These are phyloP conservation scores for Candida namnaoensis DNA, from an alignment of 805 yeast species.

Conservation along the genomic window DNA sequence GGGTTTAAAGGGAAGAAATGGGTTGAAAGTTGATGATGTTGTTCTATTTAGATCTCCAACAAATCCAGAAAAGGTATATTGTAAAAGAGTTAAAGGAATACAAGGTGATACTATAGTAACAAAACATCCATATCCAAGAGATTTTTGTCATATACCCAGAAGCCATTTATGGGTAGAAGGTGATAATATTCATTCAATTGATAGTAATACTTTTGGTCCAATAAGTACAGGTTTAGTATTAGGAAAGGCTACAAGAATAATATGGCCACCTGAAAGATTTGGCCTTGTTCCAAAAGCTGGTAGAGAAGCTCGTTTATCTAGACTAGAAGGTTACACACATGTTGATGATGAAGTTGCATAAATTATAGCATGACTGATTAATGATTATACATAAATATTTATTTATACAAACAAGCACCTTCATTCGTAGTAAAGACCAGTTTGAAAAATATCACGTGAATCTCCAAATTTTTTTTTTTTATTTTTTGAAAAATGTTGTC, in stretches of 20 bases:
- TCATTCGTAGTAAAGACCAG: no score
- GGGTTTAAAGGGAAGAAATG: constrained; percentile 36
- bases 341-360: not conserved
- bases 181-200: constrained; percentile 77
- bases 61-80: constrained; percentile 67
- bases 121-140: constrained; percentile 58
- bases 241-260: constrained; percentile 61
- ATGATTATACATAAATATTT: no score
- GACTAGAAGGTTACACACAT: not conserved
- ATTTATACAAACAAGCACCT: no score
- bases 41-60: constrained; percentile 71
- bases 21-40: constrained; percentile 57
- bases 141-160: constrained; percentile 54
- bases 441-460: no score
- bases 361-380: no score
- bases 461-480: not conserved
- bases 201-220: constrained; percentile 85
- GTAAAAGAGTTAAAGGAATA: constrained; percentile 71
- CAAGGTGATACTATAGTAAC: constrained; percentile 66
- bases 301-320: constrained; percentile 33
- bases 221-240: constrained; percentile 71
- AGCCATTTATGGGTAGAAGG: constrained; percentile 95
- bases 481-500: not conserved
- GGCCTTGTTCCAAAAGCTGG: constrained; percentile 46
- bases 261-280: constrained; percentile 62